These are phyloP conservation scores for Agastache rugosa DNA, from an alignment of 257 asterid species.

Conservation along the genomic window DNA sequence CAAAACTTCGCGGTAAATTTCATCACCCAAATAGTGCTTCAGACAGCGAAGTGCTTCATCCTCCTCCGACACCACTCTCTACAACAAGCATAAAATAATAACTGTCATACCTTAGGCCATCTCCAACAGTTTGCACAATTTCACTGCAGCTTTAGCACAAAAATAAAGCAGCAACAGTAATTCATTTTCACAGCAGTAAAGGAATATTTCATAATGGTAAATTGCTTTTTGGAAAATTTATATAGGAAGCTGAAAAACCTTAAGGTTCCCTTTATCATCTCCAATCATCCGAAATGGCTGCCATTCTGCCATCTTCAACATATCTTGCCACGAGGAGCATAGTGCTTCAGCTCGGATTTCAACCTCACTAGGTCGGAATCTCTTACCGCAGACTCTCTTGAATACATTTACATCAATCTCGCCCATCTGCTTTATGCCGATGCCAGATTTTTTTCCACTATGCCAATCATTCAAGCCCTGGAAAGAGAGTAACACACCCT, in stretches of 20 bases:
- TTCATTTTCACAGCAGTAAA: too few relatives aligned
- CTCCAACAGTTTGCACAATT: too few relatives aligned
- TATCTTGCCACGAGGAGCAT: slow-evolving; percentile 64
- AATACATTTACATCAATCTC: slow-evolving; percentile 61
- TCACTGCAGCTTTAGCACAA: too few relatives aligned
- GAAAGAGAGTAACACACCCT: background rate
- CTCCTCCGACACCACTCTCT: slow-evolving; percentile 38
- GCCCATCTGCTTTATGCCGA: slow-evolving; percentile 55
- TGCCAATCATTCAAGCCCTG: slow-evolving; percentile 48
- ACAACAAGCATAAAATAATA: background rate
- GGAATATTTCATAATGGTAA: too few relatives aligned
- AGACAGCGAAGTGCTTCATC: slow-evolving; percentile 41
- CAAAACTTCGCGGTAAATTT: slow-evolving; percentile 38
- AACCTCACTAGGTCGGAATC: slow-evolving; percentile 49
- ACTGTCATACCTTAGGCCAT: background rate
- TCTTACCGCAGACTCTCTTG: slow-evolving; percentile 48
- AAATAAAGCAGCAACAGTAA: too few relatives aligned
- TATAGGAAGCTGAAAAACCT: slow-evolving; percentile 42
- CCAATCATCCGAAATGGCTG: slow-evolving; percentile 42
- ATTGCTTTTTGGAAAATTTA: background rate
- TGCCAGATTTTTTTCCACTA: slow-evolving; percentile 44
- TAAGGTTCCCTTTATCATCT: slow-evolving; percentile 36
- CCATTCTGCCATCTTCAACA: slow-evolving; percentile 30
- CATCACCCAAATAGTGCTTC: slow-evolving; percentile 48
- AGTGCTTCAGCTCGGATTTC: slow-evolving; percentile 49